Percentiles rank a stretch among this genome's conserved stretches.
Evolutionary conservation across 192 early-diverging fungal species (phyloP).

Genomic region (Coemansia sp.): DNA sequence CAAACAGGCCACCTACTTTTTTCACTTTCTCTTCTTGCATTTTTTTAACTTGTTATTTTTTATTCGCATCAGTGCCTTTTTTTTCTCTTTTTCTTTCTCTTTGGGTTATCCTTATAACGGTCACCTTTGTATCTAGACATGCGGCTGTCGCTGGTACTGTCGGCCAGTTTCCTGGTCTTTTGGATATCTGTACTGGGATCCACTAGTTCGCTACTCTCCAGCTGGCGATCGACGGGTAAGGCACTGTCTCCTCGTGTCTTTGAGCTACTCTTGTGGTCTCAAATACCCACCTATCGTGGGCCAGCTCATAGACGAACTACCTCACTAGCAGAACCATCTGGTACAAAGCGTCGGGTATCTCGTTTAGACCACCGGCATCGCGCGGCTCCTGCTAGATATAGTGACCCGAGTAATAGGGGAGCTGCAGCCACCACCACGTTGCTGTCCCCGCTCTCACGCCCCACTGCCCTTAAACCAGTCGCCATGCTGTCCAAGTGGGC

Average conservation of each 20-base stretch:
- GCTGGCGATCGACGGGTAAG: slow-evolving; percentile 22
- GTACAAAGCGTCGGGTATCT: background rate
- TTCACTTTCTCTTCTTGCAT: background rate
- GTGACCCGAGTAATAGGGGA: background rate
- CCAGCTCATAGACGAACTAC: background rate
- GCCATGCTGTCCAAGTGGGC: background rate
- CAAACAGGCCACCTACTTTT: background rate
- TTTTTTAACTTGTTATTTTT: background rate
- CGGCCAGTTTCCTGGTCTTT: slow-evolving; percentile 30
- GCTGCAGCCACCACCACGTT: slow-evolving; percentile 12
- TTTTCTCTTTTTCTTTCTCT: background rate
- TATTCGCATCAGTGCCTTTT: slow-evolving; percentile 2
- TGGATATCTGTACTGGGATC: slow-evolving; percentile 39
- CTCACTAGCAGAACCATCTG: background rate
- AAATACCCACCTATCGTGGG: slow-evolving; percentile 2
- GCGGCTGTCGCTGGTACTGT: slow-evolving; percentile 25
- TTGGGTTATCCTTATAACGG: background rate
- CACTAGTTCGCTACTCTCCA: slow-evolving; percentile 18
- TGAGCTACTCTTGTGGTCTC: slow-evolving; percentile 22
- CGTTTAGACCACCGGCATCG: background rate
- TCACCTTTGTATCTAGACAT: slow-evolving; percentile 15
- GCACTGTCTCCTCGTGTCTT: slow-evolving; percentile 33
- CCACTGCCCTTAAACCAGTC: background rate
- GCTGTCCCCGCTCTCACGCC: slow-evolving; percentile 2
- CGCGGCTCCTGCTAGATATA: background rate